Evolutionary conservation across 106 monocot species (phyloP), one percentile per base, ranked within the genome.

Genomic region (Cymbidium sinense): DNA sequence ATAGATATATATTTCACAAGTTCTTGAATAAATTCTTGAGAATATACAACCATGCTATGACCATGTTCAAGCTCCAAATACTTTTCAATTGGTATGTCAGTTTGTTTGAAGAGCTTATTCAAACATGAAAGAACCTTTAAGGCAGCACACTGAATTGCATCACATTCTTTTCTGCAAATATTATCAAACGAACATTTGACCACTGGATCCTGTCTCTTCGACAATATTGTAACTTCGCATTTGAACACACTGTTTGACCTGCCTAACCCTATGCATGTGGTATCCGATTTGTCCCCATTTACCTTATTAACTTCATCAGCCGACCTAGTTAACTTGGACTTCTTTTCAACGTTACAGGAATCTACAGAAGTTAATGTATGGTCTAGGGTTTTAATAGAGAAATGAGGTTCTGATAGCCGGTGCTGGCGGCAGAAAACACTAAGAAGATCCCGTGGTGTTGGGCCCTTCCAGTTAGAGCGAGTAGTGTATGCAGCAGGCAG

Each of bases 391-490:
- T 79, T 82, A 31, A 86, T 64, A 62, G 81, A 81, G 77, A 90
- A 87, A 84, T 87, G 0, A 62, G 99, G 99, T 47, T 99, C 94
- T 55, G 81, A 70, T 7, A 99, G 77, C 64, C 84, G 77, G 71
- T 99, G 95, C 31, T 87, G 86, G 50, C 85, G 95, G 82, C 99
- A 99, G 70, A 95, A 99, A 30, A 72, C 51, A 70, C 39, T 88
- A 17, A 99, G 86, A 12, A 99, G 78, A 37, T 94, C 92, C 82
- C 80, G 86, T 39, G 99, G 99, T 55, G 78, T 62, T 41, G 87
- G 75, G 4, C 95, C 99, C 69, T 71, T 94, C 99, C 99, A 99
- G 74, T 90, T 93, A 77, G 84, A 78, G 31, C 89, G 92, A 25
- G 88, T 77, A 75, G 88, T 89, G 67, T 81, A 99, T 17, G 51